Evolutionary conservation across 129 eudicot genomes (phyloP).

Genomic region (Centella asiatica): DNA sequence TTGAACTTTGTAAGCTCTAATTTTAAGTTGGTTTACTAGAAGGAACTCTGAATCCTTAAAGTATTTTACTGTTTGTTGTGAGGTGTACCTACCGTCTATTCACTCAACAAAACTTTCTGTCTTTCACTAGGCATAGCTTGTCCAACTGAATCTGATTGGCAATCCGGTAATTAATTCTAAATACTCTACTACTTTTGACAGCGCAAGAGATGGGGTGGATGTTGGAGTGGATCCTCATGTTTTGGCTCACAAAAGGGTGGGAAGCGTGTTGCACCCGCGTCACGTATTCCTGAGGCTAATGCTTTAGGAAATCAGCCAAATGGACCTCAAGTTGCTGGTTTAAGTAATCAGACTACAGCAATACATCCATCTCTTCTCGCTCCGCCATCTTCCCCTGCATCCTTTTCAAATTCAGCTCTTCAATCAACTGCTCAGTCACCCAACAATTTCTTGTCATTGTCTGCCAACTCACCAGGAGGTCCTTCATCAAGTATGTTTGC

Average conservation of each 20-base stretch:
- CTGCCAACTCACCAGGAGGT: conserved; percentile 13
- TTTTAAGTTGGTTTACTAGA: neutral
- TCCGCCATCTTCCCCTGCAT: conserved; percentile 56
- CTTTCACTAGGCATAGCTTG: neutral
- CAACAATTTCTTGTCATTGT: no score
- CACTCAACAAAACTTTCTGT: neutral
- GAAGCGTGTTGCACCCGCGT: conserved; percentile 85
- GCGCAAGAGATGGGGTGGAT: conserved; percentile 92
- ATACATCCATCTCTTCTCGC: no score
- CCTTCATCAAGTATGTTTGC: no score
- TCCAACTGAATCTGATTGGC: neutral
- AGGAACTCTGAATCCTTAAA: no score
- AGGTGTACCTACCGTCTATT: no score
- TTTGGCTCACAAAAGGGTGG: conserved; percentile 87
- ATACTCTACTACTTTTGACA: conserved; percentile 23
- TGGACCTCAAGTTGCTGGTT: conserved; percentile 55
- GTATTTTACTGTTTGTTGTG: no score
- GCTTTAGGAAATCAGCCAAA: conserved; percentile 68
- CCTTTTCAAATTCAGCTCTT: conserved; percentile 87
- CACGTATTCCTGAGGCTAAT: conserved; percentile 85
- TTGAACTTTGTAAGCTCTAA: no score
- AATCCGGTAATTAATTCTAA: neutral
- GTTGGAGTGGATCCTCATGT: conserved; percentile 73
- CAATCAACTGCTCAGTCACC: conserved; percentile 82
- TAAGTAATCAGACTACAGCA: conserved; percentile 10